Conservation (phyloP, 768 basidiomycete species). For the Botryobasidium botryosum region DNA sequence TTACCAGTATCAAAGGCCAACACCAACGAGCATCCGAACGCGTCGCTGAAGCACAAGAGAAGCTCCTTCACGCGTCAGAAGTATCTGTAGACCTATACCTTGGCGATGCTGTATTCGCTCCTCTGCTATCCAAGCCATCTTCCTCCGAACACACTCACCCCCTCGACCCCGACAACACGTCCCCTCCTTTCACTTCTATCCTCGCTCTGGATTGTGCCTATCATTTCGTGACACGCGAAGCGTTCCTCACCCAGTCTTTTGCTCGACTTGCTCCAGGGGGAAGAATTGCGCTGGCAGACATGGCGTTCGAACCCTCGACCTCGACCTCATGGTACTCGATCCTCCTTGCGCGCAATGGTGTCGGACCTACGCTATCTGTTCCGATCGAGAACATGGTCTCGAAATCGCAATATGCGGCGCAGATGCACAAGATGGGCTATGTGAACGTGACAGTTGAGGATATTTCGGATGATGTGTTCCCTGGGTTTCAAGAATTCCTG, state of each 20-base stretch:
- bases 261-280: constrained; percentile 32
- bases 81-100: constrained; percentile 26
- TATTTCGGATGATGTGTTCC: constrained; percentile 40
- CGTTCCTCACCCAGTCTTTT: constrained; percentile 36
- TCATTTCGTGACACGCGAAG: constrained; percentile 37
- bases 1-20: constrained; percentile 38
- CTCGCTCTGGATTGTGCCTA: constrained; percentile 54
- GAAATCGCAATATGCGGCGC: constrained; percentile 26
- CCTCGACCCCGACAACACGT: constrained; percentile 22
- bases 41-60: constrained; percentile 11
- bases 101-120: constrained; percentile 34
- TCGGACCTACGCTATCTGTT: constrained; percentile 21
- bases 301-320: constrained; percentile 27
- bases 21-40: constrained; percentile 30
- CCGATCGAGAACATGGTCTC: constrained; percentile 35
- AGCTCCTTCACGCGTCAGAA: constrained; percentile 10
- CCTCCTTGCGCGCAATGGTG: constrained; percentile 12
- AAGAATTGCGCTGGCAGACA: constrained; percentile 41
- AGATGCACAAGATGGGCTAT: constrained; percentile 35
- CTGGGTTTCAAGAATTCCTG: constrained; percentile 36
- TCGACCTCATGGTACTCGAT: constrained; percentile 4
- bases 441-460: constrained; percentile 37
- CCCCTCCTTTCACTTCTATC: constrained; percentile 28
- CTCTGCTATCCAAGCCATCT: background rate
- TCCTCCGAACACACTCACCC: constrained; percentile 26